phyloP scores from a whole-genome alignment of 1,139 yeast species.

The Suhomyces kunorum region DNA sequence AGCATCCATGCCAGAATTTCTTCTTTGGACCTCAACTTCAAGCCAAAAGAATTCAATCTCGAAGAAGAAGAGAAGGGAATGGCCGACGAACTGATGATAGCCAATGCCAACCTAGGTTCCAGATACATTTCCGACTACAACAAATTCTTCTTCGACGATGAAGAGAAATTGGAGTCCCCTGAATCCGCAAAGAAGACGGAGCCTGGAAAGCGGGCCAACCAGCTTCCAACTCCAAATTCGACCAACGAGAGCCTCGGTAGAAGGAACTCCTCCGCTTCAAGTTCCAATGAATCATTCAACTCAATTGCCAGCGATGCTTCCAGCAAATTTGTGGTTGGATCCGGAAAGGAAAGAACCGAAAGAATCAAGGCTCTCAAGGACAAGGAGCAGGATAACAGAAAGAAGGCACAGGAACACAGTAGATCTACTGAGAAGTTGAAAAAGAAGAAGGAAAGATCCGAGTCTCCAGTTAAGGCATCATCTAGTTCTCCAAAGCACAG shows the following conservation, averaged over 20 bases:
- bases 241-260: conserved; percentile 22
- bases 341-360: conserved; percentile 23
- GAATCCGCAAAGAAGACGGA: conserved; percentile 10
- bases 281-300: conserved; percentile 26
- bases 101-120: conserved; percentile 16
- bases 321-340: conserved; percentile 35
- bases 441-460: conserved; percentile 10
- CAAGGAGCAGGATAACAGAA: conserved; percentile 3
- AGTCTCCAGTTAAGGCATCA: conserved; percentile 10
- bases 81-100: conserved; percentile 16
- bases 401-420: conserved; percentile 1
- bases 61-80: conserved; percentile 15
- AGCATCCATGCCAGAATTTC: conserved; percentile 20
- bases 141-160: conserved; percentile 32
- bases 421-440: conserved; percentile 6
- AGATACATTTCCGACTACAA: conserved; percentile 40
- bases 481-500: conserved; percentile 8
- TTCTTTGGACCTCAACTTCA: conserved; percentile 32
- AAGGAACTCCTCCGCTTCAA: conserved; percentile 31
- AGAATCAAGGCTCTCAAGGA: conserved; percentile 15
- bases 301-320: conserved; percentile 44
- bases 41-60: conserved; percentile 21
- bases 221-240: conserved; percentile 23
- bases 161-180: conserved; percentile 16
- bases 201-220: conserved; percentile 11